Evolutionary conservation across 768 basidiomycete genomes (phyloP).

Genomic region (Xanthoconium purpureum): DNA sequence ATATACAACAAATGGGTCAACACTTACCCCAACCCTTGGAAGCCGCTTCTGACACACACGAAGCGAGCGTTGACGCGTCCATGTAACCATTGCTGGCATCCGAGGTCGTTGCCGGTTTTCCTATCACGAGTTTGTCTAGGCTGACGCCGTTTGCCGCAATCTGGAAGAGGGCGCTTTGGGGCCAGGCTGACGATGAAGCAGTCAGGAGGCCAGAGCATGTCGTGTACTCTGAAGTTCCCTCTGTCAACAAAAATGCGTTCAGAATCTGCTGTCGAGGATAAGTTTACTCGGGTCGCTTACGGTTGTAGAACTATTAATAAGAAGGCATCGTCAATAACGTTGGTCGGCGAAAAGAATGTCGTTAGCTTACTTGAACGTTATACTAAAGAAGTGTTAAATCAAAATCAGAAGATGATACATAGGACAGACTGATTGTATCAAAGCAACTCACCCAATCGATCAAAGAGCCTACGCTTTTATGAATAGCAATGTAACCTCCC

Average conservation of each 20-base stretch:
- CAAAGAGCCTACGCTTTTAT: conserved; percentile 38
- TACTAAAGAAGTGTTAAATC: conserved; percentile 3
- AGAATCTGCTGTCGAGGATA: not conserved
- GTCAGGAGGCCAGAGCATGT: conserved; percentile 38
- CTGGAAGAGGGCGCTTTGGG: conserved; percentile 45
- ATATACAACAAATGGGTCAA: not conserved
- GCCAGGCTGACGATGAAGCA: conserved; percentile 39
- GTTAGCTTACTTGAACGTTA: conserved; percentile 38
- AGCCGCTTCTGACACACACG: conserved; percentile 61
- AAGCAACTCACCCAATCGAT: conserved; percentile 42
- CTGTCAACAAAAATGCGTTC: conserved; percentile 13
- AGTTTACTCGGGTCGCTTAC: conserved; percentile 6
- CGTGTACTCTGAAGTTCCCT: conserved; percentile 38
- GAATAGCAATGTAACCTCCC: conserved; percentile 36
- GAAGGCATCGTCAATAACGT: too few species aligned
- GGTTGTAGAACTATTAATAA: conserved; percentile 26
- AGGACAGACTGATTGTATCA: not conserved
- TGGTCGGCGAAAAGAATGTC: not conserved
- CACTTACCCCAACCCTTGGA: conserved; percentile 63
- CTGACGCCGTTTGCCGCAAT: conserved; percentile 53
- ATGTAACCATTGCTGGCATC: conserved; percentile 62
- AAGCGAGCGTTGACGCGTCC: conserved; percentile 49
- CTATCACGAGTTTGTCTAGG: conserved; percentile 67
- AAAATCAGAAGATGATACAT: not conserved
- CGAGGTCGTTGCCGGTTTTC: conserved; percentile 55